phyloP scores from a whole-genome alignment of 2,329 filamentous ascomycete species.

The Paecilomyces sp. region DNA sequence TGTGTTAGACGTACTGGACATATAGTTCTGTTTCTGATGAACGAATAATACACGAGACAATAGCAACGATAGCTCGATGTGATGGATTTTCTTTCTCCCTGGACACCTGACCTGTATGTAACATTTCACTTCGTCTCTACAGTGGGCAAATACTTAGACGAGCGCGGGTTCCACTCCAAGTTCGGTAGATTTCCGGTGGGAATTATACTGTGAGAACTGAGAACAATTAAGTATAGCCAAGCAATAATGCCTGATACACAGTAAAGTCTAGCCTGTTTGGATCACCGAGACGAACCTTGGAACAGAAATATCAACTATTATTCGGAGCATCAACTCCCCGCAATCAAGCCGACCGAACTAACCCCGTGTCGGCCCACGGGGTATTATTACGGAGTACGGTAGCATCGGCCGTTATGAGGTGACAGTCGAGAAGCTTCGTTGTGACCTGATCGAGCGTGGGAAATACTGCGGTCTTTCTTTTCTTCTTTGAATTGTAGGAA shows the following conservation, averaged over 20 bases:
- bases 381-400: not conserved
- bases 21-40: too few species aligned
- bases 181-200: not conserved
- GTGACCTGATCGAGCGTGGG: not conserved
- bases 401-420: not conserved
- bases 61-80: too few species aligned
- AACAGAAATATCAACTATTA: not conserved
- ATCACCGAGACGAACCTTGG: not conserved
- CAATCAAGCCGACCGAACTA: not conserved
- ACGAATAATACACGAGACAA: too few species aligned
- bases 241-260: not conserved
- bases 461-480: not conserved
- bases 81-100: too few species aligned
- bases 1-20: too few species aligned
- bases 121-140: not conserved
- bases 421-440: not conserved
- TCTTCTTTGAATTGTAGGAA: not conserved
- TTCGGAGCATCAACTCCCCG: not conserved
- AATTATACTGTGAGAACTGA: not conserved
- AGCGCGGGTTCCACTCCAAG: not conserved
- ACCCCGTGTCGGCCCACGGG: not conserved
- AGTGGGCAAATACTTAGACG: not conserved
- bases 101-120: too few species aligned
- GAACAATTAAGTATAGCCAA: too few species aligned
- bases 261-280: not conserved